Base-by-base conservation (phyloP, 129 eudicot species). In the Scalesia atractyloides region DNA sequence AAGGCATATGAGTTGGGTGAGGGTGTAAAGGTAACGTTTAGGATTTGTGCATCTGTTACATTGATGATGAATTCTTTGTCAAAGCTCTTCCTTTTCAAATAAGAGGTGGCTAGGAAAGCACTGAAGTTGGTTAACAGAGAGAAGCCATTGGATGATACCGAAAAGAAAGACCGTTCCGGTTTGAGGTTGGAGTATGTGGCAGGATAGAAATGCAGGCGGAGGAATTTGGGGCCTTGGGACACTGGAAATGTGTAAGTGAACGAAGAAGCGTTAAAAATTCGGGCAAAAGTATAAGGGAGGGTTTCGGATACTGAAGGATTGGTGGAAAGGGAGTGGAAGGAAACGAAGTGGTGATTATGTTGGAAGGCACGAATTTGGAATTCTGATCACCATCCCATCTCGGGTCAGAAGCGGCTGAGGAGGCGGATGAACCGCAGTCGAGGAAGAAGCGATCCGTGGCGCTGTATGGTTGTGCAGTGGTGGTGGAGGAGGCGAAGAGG, bases 121-220 rank as follows among this genome's bases (percentile, higher is more conserved):
- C 80, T 79, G 69, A 84, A 87, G 73, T 82, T 87, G 63, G 73
- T 46, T 15, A 87, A 73, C 41, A 87, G 80, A 63, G 84, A 69
- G 77, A 65, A 63, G 69, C 66, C 63, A 15, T 70, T 77, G 47
- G 80, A 79, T 53, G 61, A 58, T 18, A 81, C 85, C 0, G 77
- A 61, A 70, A 85, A 85, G 58, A 79, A 71, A 15, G 79, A 48
- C 0, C 49, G 37, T 34, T 70, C 26, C 36, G 51, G 69, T 4
- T 33, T 33, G n/a, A 63, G 78, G 58, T 8, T n/a, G 48, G 82
- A 74, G 49, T 79, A 79, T 34, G 64, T 39, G 79, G 78, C 46
- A 0, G 88, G 77, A 71, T 84, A 83, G 82, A 88, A 88, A 72
- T 83, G 81, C 48, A 85, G 88, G 60, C 96, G 87, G 36, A 88